Evolutionary conservation across 345 rosid genomes (phyloP).

Genomic region (Dovyalis caffra): DNA sequence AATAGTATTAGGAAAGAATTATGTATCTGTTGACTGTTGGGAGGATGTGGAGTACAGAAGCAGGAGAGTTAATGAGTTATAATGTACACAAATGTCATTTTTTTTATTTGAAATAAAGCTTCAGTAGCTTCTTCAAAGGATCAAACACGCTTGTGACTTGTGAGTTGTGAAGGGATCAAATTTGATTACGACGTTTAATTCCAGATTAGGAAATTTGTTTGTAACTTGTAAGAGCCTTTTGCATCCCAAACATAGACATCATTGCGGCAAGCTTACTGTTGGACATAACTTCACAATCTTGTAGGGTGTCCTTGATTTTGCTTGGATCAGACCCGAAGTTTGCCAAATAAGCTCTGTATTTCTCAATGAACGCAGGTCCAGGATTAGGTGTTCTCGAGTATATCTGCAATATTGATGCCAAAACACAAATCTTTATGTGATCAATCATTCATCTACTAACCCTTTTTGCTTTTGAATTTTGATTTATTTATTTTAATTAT

Average conservation of each 20-base stretch:
- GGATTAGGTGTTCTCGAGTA: slow-evolving; percentile 87
- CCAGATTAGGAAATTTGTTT: slow-evolving; percentile 87
- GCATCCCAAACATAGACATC: slow-evolving; percentile 97
- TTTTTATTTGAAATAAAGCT: slow-evolving; percentile 75
- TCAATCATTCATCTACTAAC: no score
- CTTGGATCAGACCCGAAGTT: slow-evolving; percentile 72
- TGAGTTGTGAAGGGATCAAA: slow-evolving; percentile 76
- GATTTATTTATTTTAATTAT: no score
- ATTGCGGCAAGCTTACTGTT: slow-evolving; percentile 76
- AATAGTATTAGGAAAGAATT: background rate
- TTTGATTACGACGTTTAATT: slow-evolving; percentile 42
- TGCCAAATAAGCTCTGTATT: slow-evolving; percentile 68
- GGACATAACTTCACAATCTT: slow-evolving; percentile 89
- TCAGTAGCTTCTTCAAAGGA: slow-evolving; percentile 82
- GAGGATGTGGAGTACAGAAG: background rate
- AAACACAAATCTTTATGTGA: background rate
- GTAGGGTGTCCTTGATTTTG: slow-evolving; percentile 88
- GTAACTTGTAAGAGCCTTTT: slow-evolving; percentile 80
- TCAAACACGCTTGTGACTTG: slow-evolving; percentile 82
- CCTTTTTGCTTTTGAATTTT: no score
- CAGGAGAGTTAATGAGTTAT: no score
- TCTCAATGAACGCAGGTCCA: slow-evolving; percentile 73
- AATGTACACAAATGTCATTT: background rate
- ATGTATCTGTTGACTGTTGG: background rate
- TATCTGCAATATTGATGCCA: slow-evolving; percentile 41